These are phyloP conservation scores for Lolium perenne DNA, from an alignment of 176 grass and related monocot species.

Conservation along the genomic window DNA sequence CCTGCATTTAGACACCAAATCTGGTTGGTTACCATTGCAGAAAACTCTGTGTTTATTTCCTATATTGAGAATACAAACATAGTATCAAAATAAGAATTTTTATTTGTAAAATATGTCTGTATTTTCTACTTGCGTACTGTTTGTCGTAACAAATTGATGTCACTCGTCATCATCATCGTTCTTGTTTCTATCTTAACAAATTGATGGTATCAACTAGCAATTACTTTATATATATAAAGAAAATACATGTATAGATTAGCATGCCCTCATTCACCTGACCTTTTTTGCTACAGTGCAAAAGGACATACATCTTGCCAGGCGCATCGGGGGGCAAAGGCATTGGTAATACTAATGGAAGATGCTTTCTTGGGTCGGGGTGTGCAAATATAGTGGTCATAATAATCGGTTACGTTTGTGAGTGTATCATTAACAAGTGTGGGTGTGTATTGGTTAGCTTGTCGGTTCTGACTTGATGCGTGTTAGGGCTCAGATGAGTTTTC, in stretches of 20 bases:
- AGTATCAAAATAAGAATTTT: slow-evolving; percentile 8
- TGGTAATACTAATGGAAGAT: slow-evolving; percentile 45
- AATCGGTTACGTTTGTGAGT: not conserved
- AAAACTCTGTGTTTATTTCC: slow-evolving; percentile 13
- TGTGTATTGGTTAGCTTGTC: slow-evolving; percentile 27
- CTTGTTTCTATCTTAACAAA: slow-evolving; percentile 15
- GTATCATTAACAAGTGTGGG: slow-evolving; percentile 9
- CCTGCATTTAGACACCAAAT: too few relatives aligned
- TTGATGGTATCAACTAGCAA: not conserved
- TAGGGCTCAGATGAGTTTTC: not conserved
- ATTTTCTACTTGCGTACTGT: not conserved
- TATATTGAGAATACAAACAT: not conserved
- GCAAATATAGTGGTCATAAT: not conserved
- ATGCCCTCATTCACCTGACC: not conserved
- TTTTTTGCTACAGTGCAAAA: slow-evolving; percentile 60
- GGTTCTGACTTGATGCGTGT: not conserved
- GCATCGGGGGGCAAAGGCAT: slow-evolving; percentile 57
- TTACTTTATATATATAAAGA: not conserved
- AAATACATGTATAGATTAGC: not conserved
- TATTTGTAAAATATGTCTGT: not conserved
- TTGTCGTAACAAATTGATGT: not conserved
- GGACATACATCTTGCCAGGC: slow-evolving; percentile 86
- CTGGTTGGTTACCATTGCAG: not conserved
- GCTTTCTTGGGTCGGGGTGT: not conserved
- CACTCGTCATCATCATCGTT: not conserved